Evolutionary conservation across 371 early-diverging fungal species (phyloP), one percentile per base, ranked within the genome.

Genomic region (Rhizopus delemar): DNA sequence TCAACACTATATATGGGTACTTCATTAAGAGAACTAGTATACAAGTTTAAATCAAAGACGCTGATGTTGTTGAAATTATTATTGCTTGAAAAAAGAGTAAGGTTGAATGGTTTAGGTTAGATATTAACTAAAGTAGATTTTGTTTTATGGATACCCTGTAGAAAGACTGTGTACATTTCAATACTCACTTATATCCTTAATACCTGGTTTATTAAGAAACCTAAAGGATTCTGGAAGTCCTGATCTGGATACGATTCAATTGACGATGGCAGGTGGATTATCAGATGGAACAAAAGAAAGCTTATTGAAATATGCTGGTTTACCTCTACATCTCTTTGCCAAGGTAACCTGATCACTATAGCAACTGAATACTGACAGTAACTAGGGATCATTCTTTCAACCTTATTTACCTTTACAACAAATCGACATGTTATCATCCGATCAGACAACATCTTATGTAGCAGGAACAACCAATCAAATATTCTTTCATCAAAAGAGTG

Each of bases 401-500:
- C 93, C 93, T 8, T 93, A 93, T 62, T 71, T 92, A 46, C 92
- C 93, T 9, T 71, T 93, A 8, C 93, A 93, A 60, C 93, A 93
- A 65, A 89, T 93, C 29, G 91, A 93, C 51, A 86, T 85, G 59
- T 61, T 92, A 0, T 84, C 84, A 41, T 80, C 88, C 9, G 78
- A 86, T 28, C 74, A 80, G 38, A 90, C 92, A 3, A 75, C 75
- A 46, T 81, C 89, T 0, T 92, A 86, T 58, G 69, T 92, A 4
- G 85, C 88, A 13, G 93, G 93, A 29, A 90, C 91, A 0, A 88
- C 89, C 55, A 93, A 93, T 57, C 80, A 87, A 48, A 90, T 93
- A 33, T 89, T 93, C 60, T 74, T 87, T 39, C 89, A 90, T 60
- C 86, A 91, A 58, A 75, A 78, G 38, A 88, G 85, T 48, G 81